A percentile compares a stretch with the other conserved stretches of the same genome.
Conservation (phyloP, 345 rosid species). For the Citrus australasica region DNA sequence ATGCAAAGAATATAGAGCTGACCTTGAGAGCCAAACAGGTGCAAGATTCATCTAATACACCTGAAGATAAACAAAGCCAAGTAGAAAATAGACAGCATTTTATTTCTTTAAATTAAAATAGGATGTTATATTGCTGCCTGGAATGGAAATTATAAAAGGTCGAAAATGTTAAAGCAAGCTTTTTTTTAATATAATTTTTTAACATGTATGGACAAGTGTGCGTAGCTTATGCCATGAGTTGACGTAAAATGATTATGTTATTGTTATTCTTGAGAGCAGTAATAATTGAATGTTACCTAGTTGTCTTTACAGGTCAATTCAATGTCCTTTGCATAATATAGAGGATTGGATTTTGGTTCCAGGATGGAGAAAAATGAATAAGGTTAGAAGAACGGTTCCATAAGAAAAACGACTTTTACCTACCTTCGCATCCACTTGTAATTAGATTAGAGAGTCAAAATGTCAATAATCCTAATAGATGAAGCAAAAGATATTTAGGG, state of each 20-base stretch:
- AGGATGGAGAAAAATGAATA: conserved; percentile 5
- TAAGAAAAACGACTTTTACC: conserved; percentile 35
- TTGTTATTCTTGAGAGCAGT: neutral
- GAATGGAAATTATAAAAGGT: conserved; percentile 2
- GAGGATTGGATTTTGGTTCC: neutral
- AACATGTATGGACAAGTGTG: neutral
- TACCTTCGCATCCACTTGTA: conserved; percentile 28
- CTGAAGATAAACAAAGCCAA: neutral
- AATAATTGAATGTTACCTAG: neutral
- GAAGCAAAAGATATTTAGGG: conserved; percentile 5
- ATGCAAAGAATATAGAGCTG: neutral
- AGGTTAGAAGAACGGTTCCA: conserved; percentile 25
- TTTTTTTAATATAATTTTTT: neutral
- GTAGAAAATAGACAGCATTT: neutral
- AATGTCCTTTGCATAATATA: neutral
- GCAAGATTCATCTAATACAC: neutral
- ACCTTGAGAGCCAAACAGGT: neutral
- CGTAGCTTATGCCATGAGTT: neutral
- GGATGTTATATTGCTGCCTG: neutral
- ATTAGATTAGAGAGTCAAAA: conserved; percentile 13
- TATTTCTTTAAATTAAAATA: neutral
- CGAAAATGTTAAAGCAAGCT: neutral
- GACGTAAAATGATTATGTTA: neutral
- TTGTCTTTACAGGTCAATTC: neutral
- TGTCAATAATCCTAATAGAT: neutral